A percentile compares a stretch with the other conserved stretches of the same genome.
phyloP scores from a whole-genome alignment of 2,329 filamentous ascomycete species.

The Hymenoscyphus infarciens region DNA sequence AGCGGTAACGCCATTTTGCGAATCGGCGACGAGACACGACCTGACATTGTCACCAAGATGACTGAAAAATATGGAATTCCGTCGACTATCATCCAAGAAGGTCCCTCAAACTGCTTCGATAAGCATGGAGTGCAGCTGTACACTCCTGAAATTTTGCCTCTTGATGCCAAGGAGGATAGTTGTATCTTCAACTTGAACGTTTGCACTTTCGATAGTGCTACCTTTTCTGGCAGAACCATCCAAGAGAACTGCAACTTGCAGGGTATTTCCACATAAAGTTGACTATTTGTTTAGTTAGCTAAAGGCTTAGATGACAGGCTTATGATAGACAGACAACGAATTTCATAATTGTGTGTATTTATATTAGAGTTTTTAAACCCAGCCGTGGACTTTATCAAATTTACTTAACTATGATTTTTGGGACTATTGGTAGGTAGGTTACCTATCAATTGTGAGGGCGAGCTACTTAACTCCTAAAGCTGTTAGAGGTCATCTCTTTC shows the following conservation, averaged over 20 bases:
- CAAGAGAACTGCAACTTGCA: no score
- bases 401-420: not conserved
- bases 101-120: not conserved
- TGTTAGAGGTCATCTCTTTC: not conserved
- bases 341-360: not conserved
- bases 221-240: no score
- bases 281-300: no score
- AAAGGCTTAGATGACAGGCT: not conserved
- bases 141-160: slow-evolving; percentile 7
- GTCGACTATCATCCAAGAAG: not conserved
- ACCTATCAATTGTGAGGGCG: not conserved
- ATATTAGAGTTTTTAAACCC: not conserved
- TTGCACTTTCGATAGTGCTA: slow-evolving; percentile 1
- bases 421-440: not conserved
- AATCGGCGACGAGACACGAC: not conserved
- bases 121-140: slow-evolving; percentile 1
- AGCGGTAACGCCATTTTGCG: not conserved
- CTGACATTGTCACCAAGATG: not conserved
- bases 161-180: not conserved
- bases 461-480: not conserved
- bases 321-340: not conserved
- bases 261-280: no score
- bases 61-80: not conserved
- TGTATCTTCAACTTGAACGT: slow-evolving; percentile 12
- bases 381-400: not conserved